Evolutionary conservation across 306 rosid species (phyloP).

Genomic region (Inga laurina): DNA sequence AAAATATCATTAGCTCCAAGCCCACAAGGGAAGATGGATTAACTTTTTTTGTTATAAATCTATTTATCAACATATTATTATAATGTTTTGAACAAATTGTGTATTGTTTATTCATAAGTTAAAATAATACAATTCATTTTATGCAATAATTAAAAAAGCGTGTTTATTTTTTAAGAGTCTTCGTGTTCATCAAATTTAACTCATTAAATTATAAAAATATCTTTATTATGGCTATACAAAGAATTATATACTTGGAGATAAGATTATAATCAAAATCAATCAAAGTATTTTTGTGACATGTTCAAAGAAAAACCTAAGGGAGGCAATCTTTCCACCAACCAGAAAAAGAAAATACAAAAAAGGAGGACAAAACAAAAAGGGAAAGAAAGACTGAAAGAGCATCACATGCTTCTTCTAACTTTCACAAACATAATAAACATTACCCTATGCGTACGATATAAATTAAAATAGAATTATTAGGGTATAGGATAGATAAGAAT

Average conservation of each 20-base stretch:
- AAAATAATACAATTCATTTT: neutral
- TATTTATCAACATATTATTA: neutral
- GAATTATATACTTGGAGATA: neutral
- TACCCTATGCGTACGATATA: neutral
- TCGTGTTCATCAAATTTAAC: neutral
- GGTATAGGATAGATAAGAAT: neutral
- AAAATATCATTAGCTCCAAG: neutral
- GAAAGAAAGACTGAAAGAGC: neutral
- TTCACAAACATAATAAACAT: neutral
- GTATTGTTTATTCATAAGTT: neutral
- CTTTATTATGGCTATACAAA: neutral
- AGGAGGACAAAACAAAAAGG: neutral
- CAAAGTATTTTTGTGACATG: neutral
- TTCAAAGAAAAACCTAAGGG: neutral
- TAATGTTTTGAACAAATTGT: neutral
- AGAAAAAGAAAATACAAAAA: neutral
- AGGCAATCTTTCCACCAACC: neutral
- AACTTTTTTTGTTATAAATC: too few relatives aligned
- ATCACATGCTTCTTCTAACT: slow-evolving; percentile 1
- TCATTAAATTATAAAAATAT: neutral
- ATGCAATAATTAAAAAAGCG: too few relatives aligned
- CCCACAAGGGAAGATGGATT: neutral
- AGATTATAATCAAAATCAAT: neutral
- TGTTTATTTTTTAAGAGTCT: too few relatives aligned
- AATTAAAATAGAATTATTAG: neutral